Percentiles rank a stretch among this genome's conserved stretches.
phyloP scores from a whole-genome alignment of 208 protist genomes.

The Trypanosoma mega region DNA sequence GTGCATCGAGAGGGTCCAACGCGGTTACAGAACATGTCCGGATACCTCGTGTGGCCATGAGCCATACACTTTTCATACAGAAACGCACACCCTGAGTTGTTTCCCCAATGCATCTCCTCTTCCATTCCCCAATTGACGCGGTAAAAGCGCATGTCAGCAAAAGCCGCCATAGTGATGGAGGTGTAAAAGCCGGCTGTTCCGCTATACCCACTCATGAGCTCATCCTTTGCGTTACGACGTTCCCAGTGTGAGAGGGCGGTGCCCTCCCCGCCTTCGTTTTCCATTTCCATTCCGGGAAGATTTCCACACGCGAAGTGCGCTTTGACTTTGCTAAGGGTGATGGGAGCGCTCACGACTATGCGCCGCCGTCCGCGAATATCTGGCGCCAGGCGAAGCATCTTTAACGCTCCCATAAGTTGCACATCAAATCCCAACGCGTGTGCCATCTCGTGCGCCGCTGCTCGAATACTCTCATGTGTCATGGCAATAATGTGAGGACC shows the following conservation, averaged over 20 bases:
- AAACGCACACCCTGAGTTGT: slow-evolving; percentile 26
- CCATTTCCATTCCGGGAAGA: slow-evolving; percentile 32
- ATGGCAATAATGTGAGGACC: slow-evolving; percentile 26
- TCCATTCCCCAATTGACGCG: slow-evolving; percentile 26
- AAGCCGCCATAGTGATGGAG: slow-evolving; percentile 32
- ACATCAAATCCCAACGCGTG: slow-evolving; percentile 77
- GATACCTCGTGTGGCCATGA: slow-evolving; percentile 20
- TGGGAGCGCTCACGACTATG: no score
- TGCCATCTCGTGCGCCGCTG: slow-evolving; percentile 71
- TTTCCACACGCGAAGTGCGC: slow-evolving; percentile 17
- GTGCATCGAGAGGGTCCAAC: slow-evolving; percentile 26
- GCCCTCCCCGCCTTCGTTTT: slow-evolving; percentile 25
- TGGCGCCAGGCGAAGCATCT: no score
- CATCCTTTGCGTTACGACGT: slow-evolving; percentile 28
- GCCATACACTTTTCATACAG: slow-evolving; percentile 26
- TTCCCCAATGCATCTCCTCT: slow-evolving; percentile 33
- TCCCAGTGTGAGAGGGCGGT: slow-evolving; percentile 37
- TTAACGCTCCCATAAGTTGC: no score
- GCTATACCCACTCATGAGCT: slow-evolving; percentile 29
- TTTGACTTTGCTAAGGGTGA: no score
- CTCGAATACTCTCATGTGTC: slow-evolving; percentile 18
- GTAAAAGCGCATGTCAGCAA: slow-evolving; percentile 39
- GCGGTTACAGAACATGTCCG: slow-evolving; percentile 32
- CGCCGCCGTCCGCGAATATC: no score
- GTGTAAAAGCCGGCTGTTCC: slow-evolving; percentile 23